These are phyloP conservation scores for Chrysoporthe austroafricana DNA, from an alignment of 2,329 filamentous ascomycete genomes.

Conservation along the genomic window DNA sequence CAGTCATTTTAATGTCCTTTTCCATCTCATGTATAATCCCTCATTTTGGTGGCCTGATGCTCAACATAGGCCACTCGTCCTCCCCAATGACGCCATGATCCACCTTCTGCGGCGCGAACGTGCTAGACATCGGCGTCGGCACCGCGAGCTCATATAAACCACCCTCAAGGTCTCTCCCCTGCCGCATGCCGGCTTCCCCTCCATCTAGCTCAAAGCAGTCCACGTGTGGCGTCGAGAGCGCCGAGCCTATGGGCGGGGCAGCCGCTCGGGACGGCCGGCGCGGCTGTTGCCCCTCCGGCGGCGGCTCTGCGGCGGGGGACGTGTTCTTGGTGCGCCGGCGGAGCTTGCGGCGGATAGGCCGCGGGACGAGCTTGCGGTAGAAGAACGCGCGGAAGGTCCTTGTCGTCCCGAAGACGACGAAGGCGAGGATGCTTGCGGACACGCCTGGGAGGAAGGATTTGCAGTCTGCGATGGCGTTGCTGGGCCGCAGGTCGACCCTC, in stretches of 20 bases:
- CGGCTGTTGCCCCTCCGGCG: background rate
- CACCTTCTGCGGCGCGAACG: constrained; percentile 6
- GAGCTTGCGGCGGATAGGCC: constrained; percentile 25
- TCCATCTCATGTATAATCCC: background rate
- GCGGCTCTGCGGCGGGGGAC: background rate
- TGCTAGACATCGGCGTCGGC: constrained; percentile 13
- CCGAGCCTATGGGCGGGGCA: constrained; percentile 1
- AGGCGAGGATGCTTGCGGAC: constrained; percentile 41
- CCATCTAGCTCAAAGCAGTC: constrained; percentile 22
- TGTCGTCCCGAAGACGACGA: constrained; percentile 48
- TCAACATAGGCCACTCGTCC: constrained; percentile 12
- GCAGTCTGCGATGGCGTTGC: constrained; percentile 38
- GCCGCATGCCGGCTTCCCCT: constrained; percentile 8
- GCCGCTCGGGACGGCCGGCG: background rate
- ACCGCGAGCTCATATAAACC: constrained; percentile 2
- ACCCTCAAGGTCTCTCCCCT: background rate
- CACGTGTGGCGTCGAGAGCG: background rate
- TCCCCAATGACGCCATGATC: constrained; percentile 10
- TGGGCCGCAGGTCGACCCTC: constrained; percentile 38
- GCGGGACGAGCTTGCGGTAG: constrained; percentile 32
- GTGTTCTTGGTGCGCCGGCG: background rate
- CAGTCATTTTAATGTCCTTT: background rate
- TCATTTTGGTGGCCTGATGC: constrained; percentile 12
- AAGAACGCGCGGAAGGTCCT: constrained; percentile 40
- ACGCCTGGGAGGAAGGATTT: constrained; percentile 45